Evolutionary conservation across 148 eudicot species (phyloP).

Genomic region (Simmondsia chinensis): DNA sequence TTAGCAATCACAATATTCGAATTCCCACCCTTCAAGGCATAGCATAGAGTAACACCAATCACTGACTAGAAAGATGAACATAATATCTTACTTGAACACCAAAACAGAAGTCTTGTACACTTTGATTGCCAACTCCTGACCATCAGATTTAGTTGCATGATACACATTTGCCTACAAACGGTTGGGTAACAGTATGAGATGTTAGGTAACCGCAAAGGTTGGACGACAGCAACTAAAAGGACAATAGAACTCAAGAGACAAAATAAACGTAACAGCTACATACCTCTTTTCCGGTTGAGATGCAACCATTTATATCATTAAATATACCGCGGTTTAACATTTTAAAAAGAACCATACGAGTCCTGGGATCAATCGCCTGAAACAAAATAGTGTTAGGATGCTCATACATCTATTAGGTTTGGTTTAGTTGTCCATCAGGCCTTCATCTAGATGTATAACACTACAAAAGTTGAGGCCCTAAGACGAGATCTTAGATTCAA

Average conservation of each 20-base stretch:
- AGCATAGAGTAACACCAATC: not conserved
- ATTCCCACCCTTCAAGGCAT: too few species aligned
- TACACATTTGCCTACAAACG: constrained; percentile 82
- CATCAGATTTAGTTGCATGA: constrained; percentile 89
- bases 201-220: too few species aligned
- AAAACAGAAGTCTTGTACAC: constrained; percentile 95
- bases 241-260: not conserved
- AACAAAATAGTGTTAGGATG: not conserved
- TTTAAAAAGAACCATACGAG: constrained; percentile 95
- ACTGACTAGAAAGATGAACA: not conserved
- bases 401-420: not conserved
- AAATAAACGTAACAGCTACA: not conserved
- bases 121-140: constrained; percentile 86
- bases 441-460: too few species aligned
- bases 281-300: constrained; percentile 98
- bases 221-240: not conserved
- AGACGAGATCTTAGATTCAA: too few species aligned
- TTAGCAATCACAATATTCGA: too few species aligned
- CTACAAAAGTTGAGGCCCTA: too few species aligned
- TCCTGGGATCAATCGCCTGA: constrained; percentile 98
- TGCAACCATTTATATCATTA: constrained; percentile 87
- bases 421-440: too few species aligned
- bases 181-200: constrained; percentile 3
- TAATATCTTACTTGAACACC: constrained; percentile 72
- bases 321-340: constrained; percentile 91